A percentile compares a stretch with the other conserved stretches of the same genome.
These are phyloP conservation scores for Trypanosoma boissoni DNA, from an alignment of 208 protist species.

Conservation along the genomic window DNA sequence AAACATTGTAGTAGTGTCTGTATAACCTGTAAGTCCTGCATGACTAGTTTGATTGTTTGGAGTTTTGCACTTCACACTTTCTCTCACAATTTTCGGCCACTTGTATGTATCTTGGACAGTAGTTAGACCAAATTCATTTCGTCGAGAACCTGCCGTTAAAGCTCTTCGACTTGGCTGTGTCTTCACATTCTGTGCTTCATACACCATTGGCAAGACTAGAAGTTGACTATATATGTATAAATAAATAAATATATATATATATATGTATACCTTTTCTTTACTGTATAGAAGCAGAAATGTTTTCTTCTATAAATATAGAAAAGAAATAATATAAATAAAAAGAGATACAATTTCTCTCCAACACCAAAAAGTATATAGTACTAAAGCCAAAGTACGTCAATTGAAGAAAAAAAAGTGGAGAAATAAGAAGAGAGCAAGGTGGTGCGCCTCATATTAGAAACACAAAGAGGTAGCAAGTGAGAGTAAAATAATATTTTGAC, in stretches of 20 bases:
- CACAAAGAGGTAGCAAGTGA: not conserved
- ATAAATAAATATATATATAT: too few species aligned
- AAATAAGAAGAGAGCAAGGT: too few species aligned
- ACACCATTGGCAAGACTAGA: not conserved
- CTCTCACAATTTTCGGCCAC: conserved; percentile 1
- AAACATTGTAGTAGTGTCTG: not conserved
- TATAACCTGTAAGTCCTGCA: not conserved
- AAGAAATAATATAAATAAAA: not conserved
- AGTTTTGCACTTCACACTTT: not conserved
- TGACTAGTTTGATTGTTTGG: conserved; percentile 14
- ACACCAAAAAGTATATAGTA: not conserved
- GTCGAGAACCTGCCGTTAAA: not conserved
- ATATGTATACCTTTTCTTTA: not conserved
- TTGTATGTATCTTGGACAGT: conserved; percentile 17
- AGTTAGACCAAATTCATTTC: conserved; percentile 10
- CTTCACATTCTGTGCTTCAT: not conserved
- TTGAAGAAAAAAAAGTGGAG: too few species aligned
- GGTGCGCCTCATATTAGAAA: too few species aligned
- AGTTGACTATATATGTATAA: not conserved
- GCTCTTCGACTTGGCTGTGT: not conserved
- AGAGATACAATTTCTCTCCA: not conserved
- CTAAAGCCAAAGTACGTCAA: not conserved
- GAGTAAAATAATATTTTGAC: conserved; percentile 6
- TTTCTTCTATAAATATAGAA: not conserved
- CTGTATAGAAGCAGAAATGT: not conserved